Conservation (phyloP, 2,329 filamentous ascomycete species). For the Colletotrichum sp. region DNA sequence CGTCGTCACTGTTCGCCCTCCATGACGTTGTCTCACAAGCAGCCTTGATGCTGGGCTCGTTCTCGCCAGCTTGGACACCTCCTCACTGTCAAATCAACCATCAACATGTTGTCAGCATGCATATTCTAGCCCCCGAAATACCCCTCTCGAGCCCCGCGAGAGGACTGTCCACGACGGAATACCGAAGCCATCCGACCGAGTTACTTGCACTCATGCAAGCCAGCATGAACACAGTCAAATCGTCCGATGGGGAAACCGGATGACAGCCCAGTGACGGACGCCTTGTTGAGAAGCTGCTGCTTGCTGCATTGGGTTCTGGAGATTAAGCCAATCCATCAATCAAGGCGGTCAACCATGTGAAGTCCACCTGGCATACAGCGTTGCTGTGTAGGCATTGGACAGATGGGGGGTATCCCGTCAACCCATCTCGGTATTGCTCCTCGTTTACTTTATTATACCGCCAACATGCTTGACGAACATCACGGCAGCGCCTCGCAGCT, state of each 20-base stretch:
- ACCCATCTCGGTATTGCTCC: not conserved
- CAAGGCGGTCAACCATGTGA: not conserved
- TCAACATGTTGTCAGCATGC: constrained; percentile 1
- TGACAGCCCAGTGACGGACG: not conserved
- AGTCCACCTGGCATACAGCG: not conserved
- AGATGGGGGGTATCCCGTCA: not conserved
- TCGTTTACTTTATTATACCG: not conserved
- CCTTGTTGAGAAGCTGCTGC: not conserved
- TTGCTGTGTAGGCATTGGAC: not conserved
- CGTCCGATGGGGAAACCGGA: not conserved
- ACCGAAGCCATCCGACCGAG: not conserved
- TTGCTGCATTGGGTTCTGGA: not conserved
- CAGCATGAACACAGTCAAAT: not conserved
- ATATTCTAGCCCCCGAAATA: not conserved
- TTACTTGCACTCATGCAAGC: not conserved
- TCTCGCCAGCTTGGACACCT: not conserved
- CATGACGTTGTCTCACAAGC: constrained; percentile 3
- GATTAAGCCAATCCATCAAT: not conserved
- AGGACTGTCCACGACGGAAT: not conserved
- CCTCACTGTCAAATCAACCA: not conserved
- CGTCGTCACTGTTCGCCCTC: constrained; percentile 3
- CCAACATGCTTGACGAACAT: not conserved
- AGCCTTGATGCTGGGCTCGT: not conserved
- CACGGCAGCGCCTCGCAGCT: constrained; percentile 3
- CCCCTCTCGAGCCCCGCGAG: not conserved